Base-by-base conservation (phyloP, 257 asterid species). In the Primulina tabacum region DNA sequence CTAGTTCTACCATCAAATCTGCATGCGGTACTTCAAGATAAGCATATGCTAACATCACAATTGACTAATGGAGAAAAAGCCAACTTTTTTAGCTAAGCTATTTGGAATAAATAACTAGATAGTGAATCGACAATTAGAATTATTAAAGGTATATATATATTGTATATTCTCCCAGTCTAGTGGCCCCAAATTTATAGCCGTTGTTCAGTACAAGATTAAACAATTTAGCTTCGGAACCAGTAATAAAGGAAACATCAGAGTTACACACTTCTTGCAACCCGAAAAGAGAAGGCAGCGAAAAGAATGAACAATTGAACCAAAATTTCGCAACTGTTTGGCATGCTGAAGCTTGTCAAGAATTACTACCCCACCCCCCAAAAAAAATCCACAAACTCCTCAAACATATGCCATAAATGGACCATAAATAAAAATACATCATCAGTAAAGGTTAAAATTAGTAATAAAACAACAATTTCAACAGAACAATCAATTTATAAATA, bases 361-460 rank as follows among this genome's bases (percentile, higher is more conserved):
- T 30, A 57, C 67, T 58, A 53, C 30, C 30, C 30, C 30, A 2
- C 30, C 30, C 30, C 29, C 29, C 4, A 20, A 28, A 70, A 53
- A n/a, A 55, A 63, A 28, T 29, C 24, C 24, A 75, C 28, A 62
- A 62, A 74, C 64, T 52, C 65, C 14, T 60, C 61, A 70, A 34
- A 52, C 57, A 50, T 32, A 47, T 62, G 43, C n/a, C 17, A 59
- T 12, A 55, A 52, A 57, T 52, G 29, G 38, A 65, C 61, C 53
- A 17, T 43, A 33, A 53, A 55, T 32, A 67, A 35, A 20, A 37
- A 20, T 52, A 52, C 65, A 64, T 34, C 29, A 24, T 43, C 14
- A 63, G 24, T 2, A 17, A 34, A 38, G 33, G 66, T 8, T 58
- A 57, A 56, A 34, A 77, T 16, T 64, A 71, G 34, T 33, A 40